A percentile compares a stretch with the other conserved stretches of the same genome.
Evolutionary conservation across 2,329 filamentous ascomycete genomes (phyloP).

Genomic region (Penicillium sclerotigenum): DNA sequence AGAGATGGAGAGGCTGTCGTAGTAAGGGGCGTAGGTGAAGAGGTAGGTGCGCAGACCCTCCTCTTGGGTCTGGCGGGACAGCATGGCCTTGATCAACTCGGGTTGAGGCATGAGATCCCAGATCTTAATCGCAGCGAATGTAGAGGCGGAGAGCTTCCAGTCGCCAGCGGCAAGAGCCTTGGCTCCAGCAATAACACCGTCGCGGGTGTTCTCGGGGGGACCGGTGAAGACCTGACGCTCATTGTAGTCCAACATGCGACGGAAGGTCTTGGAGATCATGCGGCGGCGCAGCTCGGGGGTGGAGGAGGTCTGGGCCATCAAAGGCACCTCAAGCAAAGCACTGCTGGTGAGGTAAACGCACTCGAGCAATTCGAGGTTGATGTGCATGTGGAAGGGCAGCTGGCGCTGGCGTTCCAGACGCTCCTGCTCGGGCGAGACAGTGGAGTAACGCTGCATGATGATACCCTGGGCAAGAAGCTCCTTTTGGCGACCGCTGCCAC

Average conservation of each 20-base stretch:
- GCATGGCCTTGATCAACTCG: conserved; percentile 93
- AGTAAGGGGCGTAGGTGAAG: conserved; percentile 98
- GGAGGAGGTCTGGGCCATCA: conserved; percentile 93
- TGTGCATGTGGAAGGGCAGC: conserved; percentile 99
- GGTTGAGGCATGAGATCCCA: conserved; percentile 96
- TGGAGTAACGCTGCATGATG: conserved; percentile 94
- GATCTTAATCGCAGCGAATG: conserved; percentile 98
- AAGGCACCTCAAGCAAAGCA: conserved; percentile 97
- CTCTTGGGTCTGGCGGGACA: conserved; percentile 96
- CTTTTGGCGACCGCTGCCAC: conserved; percentile 95
- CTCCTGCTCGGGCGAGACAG: conserved; percentile 96
- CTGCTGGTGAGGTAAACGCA: conserved; percentile 98
- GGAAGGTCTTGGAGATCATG: conserved; percentile 98
- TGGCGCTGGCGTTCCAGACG: conserved; percentile 95
- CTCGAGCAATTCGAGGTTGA: conserved; percentile 96
- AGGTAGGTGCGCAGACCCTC: conserved; percentile 97
- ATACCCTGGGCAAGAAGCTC: conserved; percentile 96
- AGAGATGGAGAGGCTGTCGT: conserved; percentile 86
- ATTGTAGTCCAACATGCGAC: conserved; percentile 98
- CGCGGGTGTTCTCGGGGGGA: conserved; percentile 95
- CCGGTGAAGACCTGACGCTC: conserved; percentile 99
- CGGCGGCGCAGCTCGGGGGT: conserved; percentile 96
- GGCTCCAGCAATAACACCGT: conserved; percentile 98
- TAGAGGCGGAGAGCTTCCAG: conserved; percentile 93
- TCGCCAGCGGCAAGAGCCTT: conserved; percentile 95